These are phyloP conservation scores for Coniophora puteana DNA, from an alignment of 1,284 basidiomycete genomes.

Conservation along the genomic window DNA sequence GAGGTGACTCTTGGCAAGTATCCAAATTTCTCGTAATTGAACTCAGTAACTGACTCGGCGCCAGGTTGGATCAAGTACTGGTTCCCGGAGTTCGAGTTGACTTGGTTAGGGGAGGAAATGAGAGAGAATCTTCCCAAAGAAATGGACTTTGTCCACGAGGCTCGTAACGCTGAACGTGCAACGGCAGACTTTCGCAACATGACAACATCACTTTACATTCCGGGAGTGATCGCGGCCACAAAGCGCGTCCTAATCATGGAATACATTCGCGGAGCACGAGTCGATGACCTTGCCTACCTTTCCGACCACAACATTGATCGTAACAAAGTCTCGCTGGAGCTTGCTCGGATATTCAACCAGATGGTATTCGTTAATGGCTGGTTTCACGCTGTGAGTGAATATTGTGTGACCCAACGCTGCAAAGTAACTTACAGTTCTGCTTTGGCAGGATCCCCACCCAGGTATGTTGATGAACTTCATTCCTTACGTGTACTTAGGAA, in stretches of 20 bases:
- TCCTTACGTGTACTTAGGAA: background rate
- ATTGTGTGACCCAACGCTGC: background rate
- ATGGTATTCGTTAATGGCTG: slow-evolving; percentile 98
- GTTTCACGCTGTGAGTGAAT: slow-evolving; percentile 80
- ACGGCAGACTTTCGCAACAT: slow-evolving; percentile 70
- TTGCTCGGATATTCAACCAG: slow-evolving; percentile 86
- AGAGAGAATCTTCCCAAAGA: slow-evolving; percentile 90
- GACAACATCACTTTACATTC: slow-evolving; percentile 87
- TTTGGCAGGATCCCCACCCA: slow-evolving; percentile 67
- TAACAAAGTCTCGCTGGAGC: slow-evolving; percentile 89
- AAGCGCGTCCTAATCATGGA: slow-evolving; percentile 95
- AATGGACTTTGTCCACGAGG: slow-evolving; percentile 94
- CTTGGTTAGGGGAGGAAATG: slow-evolving; percentile 94
- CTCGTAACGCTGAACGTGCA: slow-evolving; percentile 77
- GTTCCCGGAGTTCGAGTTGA: slow-evolving; percentile 90
- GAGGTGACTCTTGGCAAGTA: slow-evolving; percentile 70
- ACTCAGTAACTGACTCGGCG: slow-evolving; percentile 3
- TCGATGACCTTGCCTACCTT: slow-evolving; percentile 88
- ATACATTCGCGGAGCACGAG: slow-evolving; percentile 83
- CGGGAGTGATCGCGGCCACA: slow-evolving; percentile 79
- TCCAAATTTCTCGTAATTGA: slow-evolving; percentile 9
- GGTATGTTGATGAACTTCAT: slow-evolving; percentile 36
- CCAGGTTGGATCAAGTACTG: slow-evolving; percentile 84
- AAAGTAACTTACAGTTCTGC: background rate
- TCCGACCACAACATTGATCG: slow-evolving; percentile 86